phyloP scores from a whole-genome alignment of 148 eudicot genomes.

The Nyssa sinensis region DNA sequence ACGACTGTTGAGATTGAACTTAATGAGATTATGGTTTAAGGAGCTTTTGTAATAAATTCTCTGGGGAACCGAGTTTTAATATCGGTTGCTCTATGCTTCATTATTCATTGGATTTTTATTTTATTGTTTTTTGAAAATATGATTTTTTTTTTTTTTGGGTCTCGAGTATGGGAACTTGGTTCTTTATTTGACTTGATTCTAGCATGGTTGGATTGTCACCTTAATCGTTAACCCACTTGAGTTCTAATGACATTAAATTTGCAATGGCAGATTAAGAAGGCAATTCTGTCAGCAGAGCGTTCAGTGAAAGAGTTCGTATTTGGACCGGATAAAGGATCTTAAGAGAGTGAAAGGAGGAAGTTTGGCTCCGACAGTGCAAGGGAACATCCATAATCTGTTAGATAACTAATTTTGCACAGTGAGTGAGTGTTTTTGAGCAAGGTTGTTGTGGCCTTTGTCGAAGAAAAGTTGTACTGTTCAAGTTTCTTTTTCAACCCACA shows the following conservation, averaged over 20 bases:
- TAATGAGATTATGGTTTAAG: not conserved
- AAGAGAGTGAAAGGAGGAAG: conserved; percentile 30
- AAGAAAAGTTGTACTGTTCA: not conserved
- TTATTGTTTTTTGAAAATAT: not conserved
- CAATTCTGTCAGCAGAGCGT: conserved; percentile 54
- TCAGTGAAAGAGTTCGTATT: conserved; percentile 61
- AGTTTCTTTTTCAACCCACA: not conserved
- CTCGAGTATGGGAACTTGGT: too few species aligned
- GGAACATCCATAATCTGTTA: conserved; percentile 30
- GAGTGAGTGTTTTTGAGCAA: not conserved
- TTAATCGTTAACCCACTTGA: not conserved
- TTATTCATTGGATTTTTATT: not conserved
- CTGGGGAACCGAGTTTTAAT: too few species aligned
- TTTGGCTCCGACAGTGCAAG: conserved; percentile 29
- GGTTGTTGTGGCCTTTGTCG: not conserved
- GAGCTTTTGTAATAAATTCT: not conserved
- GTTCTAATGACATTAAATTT: not conserved
- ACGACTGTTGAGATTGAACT: not conserved
- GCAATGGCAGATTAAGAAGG: conserved; percentile 59
- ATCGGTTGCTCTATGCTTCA: not conserved
- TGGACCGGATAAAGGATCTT: conserved; percentile 42
- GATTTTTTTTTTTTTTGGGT: not conserved
- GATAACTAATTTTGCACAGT: not conserved
- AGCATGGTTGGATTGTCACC: too few species aligned
- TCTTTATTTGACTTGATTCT: not conserved